phyloP scores from a whole-genome alignment of 1,284 basidiomycete genomes.

The Farysia itapuensis region DNA sequence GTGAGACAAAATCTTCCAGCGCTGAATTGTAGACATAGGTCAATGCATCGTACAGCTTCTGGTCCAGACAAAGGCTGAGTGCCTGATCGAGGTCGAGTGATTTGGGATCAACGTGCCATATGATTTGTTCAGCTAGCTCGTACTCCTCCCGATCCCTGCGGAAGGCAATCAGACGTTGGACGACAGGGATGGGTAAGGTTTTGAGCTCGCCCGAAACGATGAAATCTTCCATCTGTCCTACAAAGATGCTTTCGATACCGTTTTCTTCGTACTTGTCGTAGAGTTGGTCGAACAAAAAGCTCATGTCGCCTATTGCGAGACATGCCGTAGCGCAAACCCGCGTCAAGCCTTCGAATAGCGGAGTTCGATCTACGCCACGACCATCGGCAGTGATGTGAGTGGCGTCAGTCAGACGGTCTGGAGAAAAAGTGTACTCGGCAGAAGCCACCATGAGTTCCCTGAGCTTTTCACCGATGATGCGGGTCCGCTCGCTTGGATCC shows the following conservation, averaged over 20 bases:
- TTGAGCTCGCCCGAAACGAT: constrained; percentile 75
- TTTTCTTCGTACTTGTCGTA: constrained; percentile 84
- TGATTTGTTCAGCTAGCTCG: constrained; percentile 79
- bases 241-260: constrained; percentile 84
- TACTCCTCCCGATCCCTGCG: constrained; percentile 75
- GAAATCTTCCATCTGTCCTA: constrained; percentile 79
- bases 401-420: constrained; percentile 85
- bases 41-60: constrained; percentile 86
- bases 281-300: constrained; percentile 83
- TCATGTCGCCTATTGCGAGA: constrained; percentile 75
- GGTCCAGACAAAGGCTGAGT: constrained; percentile 77
- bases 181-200: constrained; percentile 76
- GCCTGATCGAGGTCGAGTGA: constrained; percentile 93
- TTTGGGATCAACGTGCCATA: constrained; percentile 92
- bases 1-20: constrained; percentile 83
- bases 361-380: constrained; percentile 86
- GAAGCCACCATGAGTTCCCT: constrained; percentile 84
- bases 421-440: constrained; percentile 84
- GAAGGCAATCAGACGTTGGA: constrained; percentile 78
- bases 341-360: constrained; percentile 85
- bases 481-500: constrained; percentile 66
- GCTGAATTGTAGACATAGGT: constrained; percentile 90
- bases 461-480: constrained; percentile 75
- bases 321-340: constrained; percentile 78
- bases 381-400: constrained; percentile 81